A percentile compares a stretch with the other conserved stretches of the same genome.
These are phyloP conservation scores for Claviceps purpurea DNA, from an alignment of 2,329 filamentous ascomycete genomes.

Conservation along the genomic window DNA sequence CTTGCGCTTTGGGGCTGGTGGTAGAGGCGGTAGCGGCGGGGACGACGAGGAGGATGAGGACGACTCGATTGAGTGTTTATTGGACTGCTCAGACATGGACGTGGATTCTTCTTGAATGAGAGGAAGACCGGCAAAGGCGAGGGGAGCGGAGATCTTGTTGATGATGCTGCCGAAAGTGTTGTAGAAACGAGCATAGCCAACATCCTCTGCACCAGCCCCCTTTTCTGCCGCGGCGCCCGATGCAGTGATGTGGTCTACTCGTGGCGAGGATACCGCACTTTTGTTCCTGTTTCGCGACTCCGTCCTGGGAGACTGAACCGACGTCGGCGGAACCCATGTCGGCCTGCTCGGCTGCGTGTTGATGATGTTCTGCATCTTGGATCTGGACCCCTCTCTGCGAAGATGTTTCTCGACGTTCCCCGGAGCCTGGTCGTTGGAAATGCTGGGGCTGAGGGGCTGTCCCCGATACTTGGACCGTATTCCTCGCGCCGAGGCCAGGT, in stretches of 20 bases:
- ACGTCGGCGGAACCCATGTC: constrained; percentile 34
- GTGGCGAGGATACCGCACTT: constrained; percentile 11
- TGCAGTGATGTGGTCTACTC: constrained; percentile 11
- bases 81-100: constrained; percentile 12
- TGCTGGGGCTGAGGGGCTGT: constrained; percentile 55
- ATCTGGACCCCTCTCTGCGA: constrained; percentile 33
- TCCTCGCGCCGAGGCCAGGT: constrained; percentile 72
- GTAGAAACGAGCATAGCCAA: constrained; percentile 84
- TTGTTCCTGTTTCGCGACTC: constrained; percentile 15
- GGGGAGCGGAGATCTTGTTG: constrained; percentile 73
- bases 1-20: constrained; percentile 13
- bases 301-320: constrained; percentile 11
- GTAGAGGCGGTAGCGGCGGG: constrained; percentile 8
- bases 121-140: constrained; percentile 87
- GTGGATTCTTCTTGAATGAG: constrained; percentile 43
- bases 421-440: constrained; percentile 61
- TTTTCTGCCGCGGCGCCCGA: constrained; percentile 4
- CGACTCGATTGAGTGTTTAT: background rate
- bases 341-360: constrained; percentile 39
- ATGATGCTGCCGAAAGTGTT: constrained; percentile 81
- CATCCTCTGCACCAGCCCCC: constrained; percentile 38
- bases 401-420: constrained; percentile 51
- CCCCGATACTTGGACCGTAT: constrained; percentile 54
- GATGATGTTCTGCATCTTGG: constrained; percentile 43
- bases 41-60: constrained; percentile 19